A percentile compares a stretch with the other conserved stretches of the same genome.
These are phyloP conservation scores for Trichoderma lentiforme DNA, from an alignment of 2,329 filamentous ascomycete species.

Conservation along the genomic window DNA sequence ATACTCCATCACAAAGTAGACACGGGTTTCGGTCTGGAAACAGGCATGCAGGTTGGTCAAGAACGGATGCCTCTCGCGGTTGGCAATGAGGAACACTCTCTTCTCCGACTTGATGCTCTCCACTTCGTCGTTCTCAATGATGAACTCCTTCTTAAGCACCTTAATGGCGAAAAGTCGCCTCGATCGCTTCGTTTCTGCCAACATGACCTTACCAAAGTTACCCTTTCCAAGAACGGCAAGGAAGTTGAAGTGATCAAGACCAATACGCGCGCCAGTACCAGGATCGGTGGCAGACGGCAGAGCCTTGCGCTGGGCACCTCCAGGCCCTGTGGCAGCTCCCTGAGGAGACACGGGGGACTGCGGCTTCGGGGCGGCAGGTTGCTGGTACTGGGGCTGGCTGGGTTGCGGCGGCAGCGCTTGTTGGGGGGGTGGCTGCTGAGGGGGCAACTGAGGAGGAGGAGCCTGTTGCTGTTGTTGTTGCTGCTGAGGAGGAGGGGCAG, in stretches of 20 bases:
- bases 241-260: constrained; percentile 98
- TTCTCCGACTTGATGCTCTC: constrained; percentile 98
- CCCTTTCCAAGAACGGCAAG: constrained; percentile 96
- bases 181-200: constrained; percentile 91
- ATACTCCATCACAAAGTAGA: constrained; percentile 99
- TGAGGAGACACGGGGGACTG: constrained; percentile 33
- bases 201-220: constrained; percentile 99
- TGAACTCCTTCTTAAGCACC: constrained; percentile 99
- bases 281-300: constrained; percentile 68
- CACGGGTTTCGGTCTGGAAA: constrained; percentile 97
- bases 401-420: constrained; percentile 30
- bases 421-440: constrained; percentile 37
- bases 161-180: constrained; percentile 97
- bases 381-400: constrained; percentile 36
- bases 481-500: constrained; percentile 31
- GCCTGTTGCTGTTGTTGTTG: constrained; percentile 37
- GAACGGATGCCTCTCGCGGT: constrained; percentile 96
- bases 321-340: constrained; percentile 24
- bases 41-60: constrained; percentile 92
- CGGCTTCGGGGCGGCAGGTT: constrained; percentile 37
- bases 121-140: constrained; percentile 98
- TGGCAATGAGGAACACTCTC: constrained; percentile 93
- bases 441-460: constrained; percentile 35
- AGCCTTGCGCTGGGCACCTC: constrained; percentile 46
- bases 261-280: constrained; percentile 80